Base-by-base conservation (phyloP, 129 eudicot species). In the Solidago caesia region DNA sequence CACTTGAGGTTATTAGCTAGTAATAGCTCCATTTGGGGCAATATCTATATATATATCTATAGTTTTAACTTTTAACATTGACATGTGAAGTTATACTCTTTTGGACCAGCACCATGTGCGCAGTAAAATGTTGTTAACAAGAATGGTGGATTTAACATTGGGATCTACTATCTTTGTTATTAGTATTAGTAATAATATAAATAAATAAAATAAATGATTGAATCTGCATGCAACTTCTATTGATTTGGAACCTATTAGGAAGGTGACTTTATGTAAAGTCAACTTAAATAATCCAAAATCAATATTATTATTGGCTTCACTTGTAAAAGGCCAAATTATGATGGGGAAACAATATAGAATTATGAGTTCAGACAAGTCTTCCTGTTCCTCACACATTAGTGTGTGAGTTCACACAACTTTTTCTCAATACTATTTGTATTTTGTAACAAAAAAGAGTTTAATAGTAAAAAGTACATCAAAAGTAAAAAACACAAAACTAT, bases 101-200 rank as follows among this genome's bases (percentile, higher is more conserved):
- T 27, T 59, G 8, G 41, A 16, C 33, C 39, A 61, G 60, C 77
- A 61, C 60, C 77, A 73, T 73, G 77, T 73, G 77, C 77, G 26
- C 47, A 59, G 77, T 47, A 73, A 49, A 60, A 49, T 60, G 59
- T 26, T 72, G 59, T 60, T 73, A 44, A 65, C 13, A 73, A 65
- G 14, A 73, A 60, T 47, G 49, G 77, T 73, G 70, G 77, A 73
- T 73, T 61, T 46, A 46, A 73, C 70, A 73, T 73, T 29, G 77
- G 77, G 77, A 73, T 73, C 77, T 73, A 73, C 67, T 73, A 45
- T 73, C 16, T 56, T n/a, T 57, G 21, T 21, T 21, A 21, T 21
- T 21, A 21, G 21, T 21, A 21, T 21, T 21, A 33, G 39, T 48
- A 48, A 48, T 48, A 48, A 48, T 39, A 2, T 21, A 21, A 21